Evolutionary conservation across 1,139 yeast species (phyloP).

Genomic region (Yarrowia galli): DNA sequence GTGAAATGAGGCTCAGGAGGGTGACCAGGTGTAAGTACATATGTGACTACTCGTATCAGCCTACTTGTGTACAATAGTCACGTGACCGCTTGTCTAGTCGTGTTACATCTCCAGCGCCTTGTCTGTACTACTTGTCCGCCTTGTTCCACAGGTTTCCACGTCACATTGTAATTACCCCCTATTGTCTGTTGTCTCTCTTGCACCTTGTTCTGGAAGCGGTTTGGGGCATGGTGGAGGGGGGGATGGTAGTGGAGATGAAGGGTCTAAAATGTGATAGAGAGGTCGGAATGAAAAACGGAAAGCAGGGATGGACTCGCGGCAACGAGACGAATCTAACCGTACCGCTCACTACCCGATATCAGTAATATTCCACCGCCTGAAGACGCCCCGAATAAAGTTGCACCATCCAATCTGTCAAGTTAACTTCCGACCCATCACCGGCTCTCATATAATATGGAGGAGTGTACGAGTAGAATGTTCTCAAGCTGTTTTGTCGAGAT

Average conservation of each 20-base stretch:
- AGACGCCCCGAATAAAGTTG: not conserved
- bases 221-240: too few species aligned
- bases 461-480: too few species aligned
- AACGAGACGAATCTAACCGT: not conserved
- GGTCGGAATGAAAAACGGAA: not conserved
- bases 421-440: constrained; percentile 21
- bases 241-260: too few species aligned
- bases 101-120: too few species aligned
- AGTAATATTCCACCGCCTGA: not conserved
- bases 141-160: constrained; percentile 26
- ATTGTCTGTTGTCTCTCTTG: too few species aligned
- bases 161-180: constrained; percentile 20
- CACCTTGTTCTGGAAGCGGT: not conserved
- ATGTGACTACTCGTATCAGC: too few species aligned
- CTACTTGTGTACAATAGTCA: too few species aligned
- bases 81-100: too few species aligned
- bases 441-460: constrained; percentile 5
- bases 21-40: too few species aligned
- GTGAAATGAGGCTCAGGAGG: too few species aligned
- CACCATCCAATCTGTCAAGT: constrained; percentile 23
- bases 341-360: not conserved
- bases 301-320: not conserved
- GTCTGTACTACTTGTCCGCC: too few species aligned
- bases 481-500: too few species aligned
- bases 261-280: not conserved